These are phyloP conservation scores for Candida mattraensis DNA, from an alignment of 805 yeast species.

Conservation along the genomic window DNA sequence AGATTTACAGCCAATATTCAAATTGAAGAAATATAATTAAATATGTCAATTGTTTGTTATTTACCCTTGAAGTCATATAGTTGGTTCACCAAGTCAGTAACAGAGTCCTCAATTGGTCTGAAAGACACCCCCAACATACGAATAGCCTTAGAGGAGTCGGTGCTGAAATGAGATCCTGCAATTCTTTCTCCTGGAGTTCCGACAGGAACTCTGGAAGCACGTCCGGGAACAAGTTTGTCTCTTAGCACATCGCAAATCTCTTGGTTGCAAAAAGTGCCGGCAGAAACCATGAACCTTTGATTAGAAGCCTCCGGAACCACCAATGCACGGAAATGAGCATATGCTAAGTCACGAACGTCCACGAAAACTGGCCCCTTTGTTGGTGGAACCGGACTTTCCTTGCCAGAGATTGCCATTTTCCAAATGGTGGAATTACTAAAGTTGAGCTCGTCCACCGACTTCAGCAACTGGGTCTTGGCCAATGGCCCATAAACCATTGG, in stretches of 20 bases:
- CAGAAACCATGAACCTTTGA: constrained; percentile 33
- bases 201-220: constrained; percentile 15
- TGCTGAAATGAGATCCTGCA: constrained; percentile 27
- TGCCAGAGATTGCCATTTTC: constrained; percentile 28
- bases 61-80: constrained; percentile 2
- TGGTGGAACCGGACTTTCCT: constrained; percentile 29
- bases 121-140: constrained; percentile 18
- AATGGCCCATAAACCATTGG: constrained; percentile 63
- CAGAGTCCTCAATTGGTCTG: constrained; percentile 17
- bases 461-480: constrained; percentile 28
- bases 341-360: constrained; percentile 45
- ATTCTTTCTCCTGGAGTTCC: constrained; percentile 27
- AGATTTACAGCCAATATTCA: too few species aligned
- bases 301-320: constrained; percentile 30
- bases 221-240: constrained; percentile 16
- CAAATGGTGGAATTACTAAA: constrained; percentile 40
- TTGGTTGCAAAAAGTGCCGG: constrained; percentile 33
- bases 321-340: constrained; percentile 37
- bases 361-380: constrained; percentile 35
- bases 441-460: constrained; percentile 30
- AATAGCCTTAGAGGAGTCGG: constrained; percentile 28
- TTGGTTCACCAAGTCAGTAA: constrained; percentile 16
- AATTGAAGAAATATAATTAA: not conserved
- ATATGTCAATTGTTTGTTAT: constrained; percentile 1
- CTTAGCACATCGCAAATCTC: constrained; percentile 26